Evolutionary conservation across 225 moss, liverwort and hornwort genomes (phyloP), one percentile per base, ranked within the genome.

Genomic region (Marchantia paleacea): DNA sequence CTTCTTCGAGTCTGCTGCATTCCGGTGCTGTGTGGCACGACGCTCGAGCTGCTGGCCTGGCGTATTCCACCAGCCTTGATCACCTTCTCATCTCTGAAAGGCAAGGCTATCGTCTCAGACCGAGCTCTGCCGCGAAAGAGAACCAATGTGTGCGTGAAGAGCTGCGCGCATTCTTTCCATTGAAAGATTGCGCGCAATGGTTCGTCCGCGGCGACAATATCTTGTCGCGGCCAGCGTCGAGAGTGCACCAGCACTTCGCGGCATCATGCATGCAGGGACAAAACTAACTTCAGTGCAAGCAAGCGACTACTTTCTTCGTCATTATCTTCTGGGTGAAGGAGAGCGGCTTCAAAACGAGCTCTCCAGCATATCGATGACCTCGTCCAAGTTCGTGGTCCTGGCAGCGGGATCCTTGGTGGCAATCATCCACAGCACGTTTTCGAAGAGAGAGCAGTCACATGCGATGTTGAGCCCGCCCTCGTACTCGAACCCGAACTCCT

Each of bases 401-500:
- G 79, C 87, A 55, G 76, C 75, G 53, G 88, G 90, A 48, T 85
- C 88, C 67, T 89, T 88, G n/a, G 90, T 82, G 84, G 90, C 78
- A 47, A 97, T 92, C 66, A 87, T 73, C 92, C 92, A 92, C 30
- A 97, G 80, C 69, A 94, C 88, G 53, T 94, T 84, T 77, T 97
- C 94, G 80, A 97, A 97, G 75, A 86, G 79, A 22, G 79, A 64
- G 22, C 86, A 85, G 76, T 94, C 92, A 85, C 96, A 96, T 7
- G 93, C 92, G 31, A 96, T 91, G 10, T 84, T 89, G 80, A 97
- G 85, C 0, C 96, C 93, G 0, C 90, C 96, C 48, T 88, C 91
- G 75, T 94, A 93, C 77, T 90, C 88, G 6, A 90, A 92, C 15
- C 92, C 94, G n/a, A 88, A 92, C 81, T 94, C 92, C 81, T 96